Percentiles rank a stretch among this genome's conserved stretches.
Conservation (phyloP, 805 yeast genomes). For the Kuraishia borneana region DNA sequence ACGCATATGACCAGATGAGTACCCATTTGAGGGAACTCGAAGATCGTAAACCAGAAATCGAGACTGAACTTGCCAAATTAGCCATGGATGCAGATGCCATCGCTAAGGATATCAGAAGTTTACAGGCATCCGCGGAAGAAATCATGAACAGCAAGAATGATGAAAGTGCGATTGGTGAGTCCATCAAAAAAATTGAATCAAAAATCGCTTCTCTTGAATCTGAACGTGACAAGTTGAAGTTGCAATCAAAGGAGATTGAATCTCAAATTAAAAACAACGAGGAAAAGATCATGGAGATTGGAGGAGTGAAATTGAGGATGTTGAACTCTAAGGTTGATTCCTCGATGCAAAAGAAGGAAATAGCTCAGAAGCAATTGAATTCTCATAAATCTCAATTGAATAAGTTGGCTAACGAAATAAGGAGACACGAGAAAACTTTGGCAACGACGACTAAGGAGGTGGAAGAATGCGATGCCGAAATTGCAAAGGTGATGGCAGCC, state of each 20-base stretch:
- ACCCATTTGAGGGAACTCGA: constrained; percentile 43
- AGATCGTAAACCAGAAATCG: constrained; percentile 63
- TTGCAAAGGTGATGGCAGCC: constrained; percentile 18
- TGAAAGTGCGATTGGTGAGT: constrained; percentile 7
- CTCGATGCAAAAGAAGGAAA: constrained; percentile 51
- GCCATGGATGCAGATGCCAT: constrained; percentile 56
- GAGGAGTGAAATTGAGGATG: constrained; percentile 74
- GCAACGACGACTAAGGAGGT: constrained; percentile 34
- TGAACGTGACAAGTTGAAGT: constrained; percentile 27
- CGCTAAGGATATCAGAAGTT: constrained; percentile 37
- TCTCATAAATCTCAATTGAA: constrained; percentile 43
- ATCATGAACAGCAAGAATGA: constrained; percentile 10
- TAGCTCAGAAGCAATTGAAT: constrained; percentile 42
- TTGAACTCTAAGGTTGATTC: constrained; percentile 81
- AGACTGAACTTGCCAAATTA: constrained; percentile 44
- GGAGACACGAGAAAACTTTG: constrained; percentile 38
- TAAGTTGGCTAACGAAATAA: constrained; percentile 54
- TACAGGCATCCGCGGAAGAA: constrained; percentile 30
- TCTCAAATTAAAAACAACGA: constrained; percentile 49
- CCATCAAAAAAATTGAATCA: constrained; percentile 16
- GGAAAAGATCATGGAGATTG: constrained; percentile 76
- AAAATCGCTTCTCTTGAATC: constrained; percentile 20
- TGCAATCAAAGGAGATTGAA: constrained; percentile 38
- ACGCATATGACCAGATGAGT: constrained; percentile 48
- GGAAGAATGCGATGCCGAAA: constrained; percentile 18